Conservation (phyloP, 768 basidiomycete genomes). For the Symmetrospora coprosmae region DNA sequence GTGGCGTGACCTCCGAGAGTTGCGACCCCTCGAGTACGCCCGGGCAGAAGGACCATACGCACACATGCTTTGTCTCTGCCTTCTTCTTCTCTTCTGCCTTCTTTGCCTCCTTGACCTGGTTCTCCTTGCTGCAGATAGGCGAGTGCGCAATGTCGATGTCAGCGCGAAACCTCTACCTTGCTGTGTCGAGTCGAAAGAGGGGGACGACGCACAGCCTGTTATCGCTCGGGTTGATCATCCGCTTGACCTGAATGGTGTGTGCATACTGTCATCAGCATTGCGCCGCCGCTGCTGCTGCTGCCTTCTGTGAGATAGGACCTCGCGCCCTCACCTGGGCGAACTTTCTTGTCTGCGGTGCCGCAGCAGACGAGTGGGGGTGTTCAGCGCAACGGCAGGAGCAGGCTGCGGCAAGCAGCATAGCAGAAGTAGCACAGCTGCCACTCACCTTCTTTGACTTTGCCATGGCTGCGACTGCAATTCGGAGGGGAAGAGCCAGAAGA, state of each 20-base stretch:
- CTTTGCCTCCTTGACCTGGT: slow-evolving; percentile 74
- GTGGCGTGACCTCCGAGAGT: too few species aligned
- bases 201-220: slow-evolving; percentile 8
- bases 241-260: slow-evolving; percentile 25
- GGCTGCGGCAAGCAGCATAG: background rate
- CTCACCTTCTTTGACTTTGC: slow-evolving; percentile 18
- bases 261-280: too few species aligned
- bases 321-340: slow-evolving; percentile 12
- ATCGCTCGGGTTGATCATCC: slow-evolving; percentile 26
- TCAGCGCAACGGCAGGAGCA: background rate
- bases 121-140: slow-evolving; percentile 65
- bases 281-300: too few species aligned
- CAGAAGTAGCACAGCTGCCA: background rate
- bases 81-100: slow-evolving; percentile 71
- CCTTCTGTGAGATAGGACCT: too few species aligned
- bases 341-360: slow-evolving; percentile 22
- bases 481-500: too few species aligned
- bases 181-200: background rate
- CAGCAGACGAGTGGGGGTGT: too few species aligned
- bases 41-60: too few species aligned
- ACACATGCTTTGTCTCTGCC: slow-evolving; percentile 41
- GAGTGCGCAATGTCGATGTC: background rate
- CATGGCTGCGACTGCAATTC: background rate
- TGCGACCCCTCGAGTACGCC: too few species aligned
- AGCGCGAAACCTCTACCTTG: background rate